phyloP scores from a whole-genome alignment of 1,139 yeast genomes.

The Saccharomyces hybrid region DNA sequence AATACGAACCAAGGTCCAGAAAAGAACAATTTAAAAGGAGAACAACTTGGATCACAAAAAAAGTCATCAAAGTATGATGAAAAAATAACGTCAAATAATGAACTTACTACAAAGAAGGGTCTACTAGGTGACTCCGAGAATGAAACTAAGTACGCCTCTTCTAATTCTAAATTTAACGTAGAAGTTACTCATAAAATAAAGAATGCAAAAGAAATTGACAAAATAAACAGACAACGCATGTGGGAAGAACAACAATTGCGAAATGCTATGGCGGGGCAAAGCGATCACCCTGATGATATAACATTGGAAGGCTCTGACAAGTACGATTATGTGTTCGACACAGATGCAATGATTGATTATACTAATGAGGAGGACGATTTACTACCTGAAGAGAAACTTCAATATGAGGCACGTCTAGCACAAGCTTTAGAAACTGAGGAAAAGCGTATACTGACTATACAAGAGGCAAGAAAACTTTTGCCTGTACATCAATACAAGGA shows the following conservation, averaged over 20 bases:
- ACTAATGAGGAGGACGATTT: conserved; percentile 38
- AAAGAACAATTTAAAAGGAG: conserved; percentile 34
- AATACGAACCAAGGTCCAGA: not conserved
- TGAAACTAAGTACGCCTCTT: conserved; percentile 35
- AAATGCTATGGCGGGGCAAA: conserved; percentile 22
- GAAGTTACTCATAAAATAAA: conserved; percentile 6
- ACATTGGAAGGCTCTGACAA: conserved; percentile 42
- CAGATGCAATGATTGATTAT: conserved; percentile 64
- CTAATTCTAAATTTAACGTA: conserved; percentile 7
- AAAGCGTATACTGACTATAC: conserved; percentile 35
- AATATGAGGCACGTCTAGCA: conserved; percentile 28
- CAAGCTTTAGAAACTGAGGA: conserved; percentile 38
- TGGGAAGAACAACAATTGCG: conserved; percentile 30
- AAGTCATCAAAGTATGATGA: conserved; percentile 44
- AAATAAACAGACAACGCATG: conserved; percentile 13
- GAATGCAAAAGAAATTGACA: conserved; percentile 1
- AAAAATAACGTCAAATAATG: conserved; percentile 41
- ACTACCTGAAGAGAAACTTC: conserved; percentile 11
- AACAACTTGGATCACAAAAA: conserved; percentile 43
- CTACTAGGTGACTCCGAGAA: conserved; percentile 38
- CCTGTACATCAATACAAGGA: conserved; percentile 67
- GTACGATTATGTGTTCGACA: conserved; percentile 81
- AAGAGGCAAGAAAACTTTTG: conserved; percentile 31
- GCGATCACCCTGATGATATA: conserved; percentile 38
- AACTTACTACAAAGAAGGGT: conserved; percentile 43